Percentiles rank a stretch among this genome's conserved stretches.
Conservation (phyloP, 371 early-diverging fungal species). For the Mucor ambiguus region DNA sequence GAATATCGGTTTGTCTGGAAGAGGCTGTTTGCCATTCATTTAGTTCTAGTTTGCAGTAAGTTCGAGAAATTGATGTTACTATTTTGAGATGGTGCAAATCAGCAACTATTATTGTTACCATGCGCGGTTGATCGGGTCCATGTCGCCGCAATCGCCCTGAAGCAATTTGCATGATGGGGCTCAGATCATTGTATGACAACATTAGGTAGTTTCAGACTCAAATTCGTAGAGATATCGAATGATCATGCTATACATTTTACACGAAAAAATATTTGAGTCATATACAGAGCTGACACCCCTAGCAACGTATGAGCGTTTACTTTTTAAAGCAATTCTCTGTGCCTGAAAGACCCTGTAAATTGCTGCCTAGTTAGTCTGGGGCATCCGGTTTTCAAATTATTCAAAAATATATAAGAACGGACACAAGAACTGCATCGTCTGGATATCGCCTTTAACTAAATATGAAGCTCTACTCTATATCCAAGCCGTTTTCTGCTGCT, state of each 20-base stretch:
- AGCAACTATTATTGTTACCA: neutral
- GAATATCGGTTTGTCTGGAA: too few relatives aligned
- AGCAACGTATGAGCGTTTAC: neutral
- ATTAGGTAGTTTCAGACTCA: neutral
- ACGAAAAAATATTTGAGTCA: neutral
- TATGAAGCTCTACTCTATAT: conserved; percentile 14
- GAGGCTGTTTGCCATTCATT: too few relatives aligned
- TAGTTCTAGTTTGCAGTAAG: too few relatives aligned
- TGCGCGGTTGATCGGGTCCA: neutral
- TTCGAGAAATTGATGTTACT: too few relatives aligned
- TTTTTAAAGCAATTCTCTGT: neutral
- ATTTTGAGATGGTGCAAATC: too few relatives aligned
- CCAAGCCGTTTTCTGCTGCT: conserved; percentile 48
- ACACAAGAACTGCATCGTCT: neutral
- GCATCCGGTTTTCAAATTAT: neutral
- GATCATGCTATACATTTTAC: neutral
- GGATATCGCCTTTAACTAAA: neutral
- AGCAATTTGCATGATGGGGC: neutral
- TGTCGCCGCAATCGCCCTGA: neutral
- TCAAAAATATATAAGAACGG: neutral
- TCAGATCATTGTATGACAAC: neutral
- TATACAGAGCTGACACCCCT: neutral
- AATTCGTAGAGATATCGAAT: neutral
- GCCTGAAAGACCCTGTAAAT: neutral
- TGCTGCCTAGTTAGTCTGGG: neutral